Evolutionary conservation across 805 yeast species (phyloP).

Genomic region (Cyberlindnera misumaiensis): DNA sequence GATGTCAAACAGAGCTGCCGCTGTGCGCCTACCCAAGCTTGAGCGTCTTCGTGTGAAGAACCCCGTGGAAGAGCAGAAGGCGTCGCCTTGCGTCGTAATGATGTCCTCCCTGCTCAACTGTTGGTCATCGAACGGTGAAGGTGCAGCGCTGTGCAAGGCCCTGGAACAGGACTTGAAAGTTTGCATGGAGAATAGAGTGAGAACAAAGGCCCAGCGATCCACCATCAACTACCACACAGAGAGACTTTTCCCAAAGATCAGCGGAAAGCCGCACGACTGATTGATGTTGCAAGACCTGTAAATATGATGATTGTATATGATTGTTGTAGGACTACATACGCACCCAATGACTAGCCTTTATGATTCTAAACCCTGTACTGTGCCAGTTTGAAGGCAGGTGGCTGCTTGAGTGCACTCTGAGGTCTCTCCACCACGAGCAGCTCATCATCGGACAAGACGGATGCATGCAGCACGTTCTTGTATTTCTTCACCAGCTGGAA

Average conservation of each 20-base stretch:
- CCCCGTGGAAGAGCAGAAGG: constrained; percentile 47
- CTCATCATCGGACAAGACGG: constrained; percentile 22
- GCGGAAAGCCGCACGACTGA: constrained; percentile 41
- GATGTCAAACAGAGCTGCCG: constrained; percentile 30
- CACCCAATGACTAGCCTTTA: neutral
- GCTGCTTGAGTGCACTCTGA: constrained; percentile 43
- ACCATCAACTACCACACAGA: constrained; percentile 49
- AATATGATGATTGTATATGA: neutral
- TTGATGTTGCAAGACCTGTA: neutral
- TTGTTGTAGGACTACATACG: neutral
- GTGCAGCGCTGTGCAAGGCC: constrained; percentile 55
- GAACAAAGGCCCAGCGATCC: constrained; percentile 26
- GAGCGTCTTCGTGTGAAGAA: constrained; percentile 67
- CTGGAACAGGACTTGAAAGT: constrained; percentile 64
- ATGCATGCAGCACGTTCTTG: constrained; percentile 57
- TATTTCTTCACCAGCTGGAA: constrained; percentile 77
- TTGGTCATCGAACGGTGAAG: constrained; percentile 95
- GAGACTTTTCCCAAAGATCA: constrained; percentile 41
- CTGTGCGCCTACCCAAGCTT: constrained; percentile 58
- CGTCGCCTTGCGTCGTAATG: constrained; percentile 69
- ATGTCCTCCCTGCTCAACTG: constrained; percentile 86
- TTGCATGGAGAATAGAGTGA: constrained; percentile 51
- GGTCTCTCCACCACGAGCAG: constrained; percentile 77
- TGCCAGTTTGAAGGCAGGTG: constrained; percentile 61
- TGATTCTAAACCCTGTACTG: constrained; percentile 38